Evolutionary conservation across 2,329 filamentous ascomycete species (phyloP), one percentile per base, ranked within the genome.

Genomic region (Fusarium udum): DNA sequence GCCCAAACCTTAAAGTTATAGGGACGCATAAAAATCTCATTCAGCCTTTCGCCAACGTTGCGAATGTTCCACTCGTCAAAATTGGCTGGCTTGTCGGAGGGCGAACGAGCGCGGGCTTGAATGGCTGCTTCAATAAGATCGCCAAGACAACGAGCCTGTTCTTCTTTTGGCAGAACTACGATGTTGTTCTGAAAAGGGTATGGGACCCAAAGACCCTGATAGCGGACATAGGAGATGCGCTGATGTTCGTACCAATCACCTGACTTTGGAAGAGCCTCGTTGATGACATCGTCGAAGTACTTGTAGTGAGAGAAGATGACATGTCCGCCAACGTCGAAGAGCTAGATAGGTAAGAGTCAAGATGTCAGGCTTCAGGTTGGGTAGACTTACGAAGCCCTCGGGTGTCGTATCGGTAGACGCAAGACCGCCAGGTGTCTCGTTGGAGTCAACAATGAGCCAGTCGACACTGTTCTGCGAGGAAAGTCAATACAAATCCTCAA

Each of bases 1-100:
- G 95, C 96, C 96, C 96, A 99, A 82, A 99, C 96, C 87, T 99
- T 99, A 91, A 92, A 99, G 91, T 99, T 99, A 89, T 99, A 99
- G 61, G 96, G 96, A 78, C 96, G 90, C 96, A 99, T 99, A 89
- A 99, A 99, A 78, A 95, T 89, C 83, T 98, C 91, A 76, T 95
- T 95, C 79, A 99, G 89, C 78, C 95, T 95, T 78, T 90, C 87
- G 79, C 96, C 96, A 85, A 93, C 95, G 87, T 93, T 97, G 79
- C 96, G 92, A 78, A 98, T 83, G 80, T 98, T 98, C 95, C 95
- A 98, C 87, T 99, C 95, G 80, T 99, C 96, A 79, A 99, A 99
- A 86, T 97, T 89, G 87, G 95, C 92, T 78, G 96, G 96, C 88
- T 98, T 98, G 0, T 55, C 52, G 8, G 76, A 91, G 93, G 86